These are phyloP conservation scores for Pilatotrama ljubarskyi DNA, from an alignment of 768 basidiomycete genomes.

Conservation along the genomic window DNA sequence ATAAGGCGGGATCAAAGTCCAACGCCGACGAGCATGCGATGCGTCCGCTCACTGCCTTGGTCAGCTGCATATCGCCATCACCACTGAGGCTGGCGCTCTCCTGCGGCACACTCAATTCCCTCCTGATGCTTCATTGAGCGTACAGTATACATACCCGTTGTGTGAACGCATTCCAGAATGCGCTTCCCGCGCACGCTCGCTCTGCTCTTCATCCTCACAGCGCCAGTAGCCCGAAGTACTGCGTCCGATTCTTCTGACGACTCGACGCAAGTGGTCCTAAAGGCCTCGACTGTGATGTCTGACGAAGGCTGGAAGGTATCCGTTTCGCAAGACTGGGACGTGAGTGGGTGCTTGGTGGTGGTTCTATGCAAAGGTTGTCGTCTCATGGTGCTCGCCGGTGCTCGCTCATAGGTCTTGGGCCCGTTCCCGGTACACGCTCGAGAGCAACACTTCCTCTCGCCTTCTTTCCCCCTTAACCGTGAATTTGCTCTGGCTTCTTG, in stretches of 20 bases:
- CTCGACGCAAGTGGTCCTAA: neutral
- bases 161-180: too few species aligned
- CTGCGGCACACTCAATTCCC: too few species aligned
- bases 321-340: constrained; percentile 21
- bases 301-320: constrained; percentile 9
- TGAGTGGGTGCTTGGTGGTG: constrained; percentile 6
- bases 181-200: too few species aligned
- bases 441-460: constrained; percentile 82
- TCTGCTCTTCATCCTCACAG: too few species aligned
- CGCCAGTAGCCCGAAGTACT: too few species aligned
- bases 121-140: too few species aligned
- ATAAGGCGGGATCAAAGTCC: too few species aligned
- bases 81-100: too few species aligned
- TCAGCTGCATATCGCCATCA: neutral
- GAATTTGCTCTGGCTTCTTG: constrained; percentile 25
- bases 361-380: neutral
- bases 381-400: neutral
- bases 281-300: neutral
- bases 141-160: too few species aligned
- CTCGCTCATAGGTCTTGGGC: constrained; percentile 58
- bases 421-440: constrained; percentile 84
- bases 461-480: constrained; percentile 72
- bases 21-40: too few species aligned
- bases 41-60: too few species aligned
- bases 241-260: neutral